Evolutionary conservation across 495 filamentous ascomycete genomes (phyloP).

Genomic region (Hypoxylon trugodes): DNA sequence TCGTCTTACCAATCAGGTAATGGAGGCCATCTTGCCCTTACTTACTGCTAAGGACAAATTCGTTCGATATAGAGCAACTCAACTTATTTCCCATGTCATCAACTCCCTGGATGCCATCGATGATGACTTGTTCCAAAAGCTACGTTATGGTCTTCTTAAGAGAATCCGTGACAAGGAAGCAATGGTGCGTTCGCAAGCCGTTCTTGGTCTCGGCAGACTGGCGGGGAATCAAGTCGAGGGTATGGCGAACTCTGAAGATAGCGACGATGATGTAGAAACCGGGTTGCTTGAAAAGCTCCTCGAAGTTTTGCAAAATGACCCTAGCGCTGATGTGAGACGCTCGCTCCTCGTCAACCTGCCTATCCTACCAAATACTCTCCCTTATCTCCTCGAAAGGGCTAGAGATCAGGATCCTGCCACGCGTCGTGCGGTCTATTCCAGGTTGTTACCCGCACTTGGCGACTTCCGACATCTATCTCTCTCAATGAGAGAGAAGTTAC

Average conservation of each 20-base stretch:
- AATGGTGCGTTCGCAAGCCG: conserved; percentile 92
- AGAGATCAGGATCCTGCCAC: conserved; percentile 87
- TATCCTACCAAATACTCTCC: conserved; percentile 80
- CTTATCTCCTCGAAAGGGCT: conserved; percentile 89
- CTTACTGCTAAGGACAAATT: conserved; percentile 87
- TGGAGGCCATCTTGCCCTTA: conserved; percentile 72
- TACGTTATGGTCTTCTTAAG: conserved; percentile 78
- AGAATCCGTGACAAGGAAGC: conserved; percentile 92
- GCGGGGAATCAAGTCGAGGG: conserved; percentile 82
- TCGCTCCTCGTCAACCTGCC: conserved; percentile 89
- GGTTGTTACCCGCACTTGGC: conserved; percentile 85
- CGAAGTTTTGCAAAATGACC: conserved; percentile 92
- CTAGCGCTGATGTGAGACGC: conserved; percentile 89
- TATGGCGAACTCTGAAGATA: conserved; percentile 73
- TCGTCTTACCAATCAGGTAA: conserved; percentile 75
- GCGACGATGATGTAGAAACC: conserved; percentile 62
- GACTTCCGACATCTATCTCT: conserved; percentile 96
- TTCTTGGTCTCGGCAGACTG: conserved; percentile 83
- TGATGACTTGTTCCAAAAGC: conserved; percentile 83
- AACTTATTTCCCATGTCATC: conserved; percentile 84
- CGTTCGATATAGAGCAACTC: conserved; percentile 88
- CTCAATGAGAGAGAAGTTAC: conserved; percentile 94
- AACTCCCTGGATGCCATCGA: conserved; percentile 92
- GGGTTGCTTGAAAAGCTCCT: conserved; percentile 83
- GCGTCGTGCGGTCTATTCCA: conserved; percentile 84